Evolutionary conservation across 78 protist species (phyloP).

Genomic region (Dictyostelium firmibasis): DNA sequence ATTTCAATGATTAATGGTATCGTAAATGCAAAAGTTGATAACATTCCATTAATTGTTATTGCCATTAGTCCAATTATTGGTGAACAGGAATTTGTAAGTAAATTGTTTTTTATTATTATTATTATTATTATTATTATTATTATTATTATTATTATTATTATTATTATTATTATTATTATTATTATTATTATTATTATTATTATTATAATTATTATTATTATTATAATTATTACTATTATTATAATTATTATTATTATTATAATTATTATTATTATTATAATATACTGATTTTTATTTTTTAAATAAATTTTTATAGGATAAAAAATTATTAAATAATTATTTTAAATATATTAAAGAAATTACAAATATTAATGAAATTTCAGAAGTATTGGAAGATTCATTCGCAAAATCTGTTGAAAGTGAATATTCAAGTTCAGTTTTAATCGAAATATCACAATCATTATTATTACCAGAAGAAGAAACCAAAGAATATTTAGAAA

Average conservation of each 20-base stretch:
- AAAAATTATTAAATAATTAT: neutral
- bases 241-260: neutral
- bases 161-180: neutral
- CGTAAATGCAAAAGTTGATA: conserved; percentile 9
- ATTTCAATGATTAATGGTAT: neutral
- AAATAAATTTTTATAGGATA: neutral
- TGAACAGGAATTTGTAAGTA: neutral
- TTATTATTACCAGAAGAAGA: conserved; percentile 12
- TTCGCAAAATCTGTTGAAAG: neutral
- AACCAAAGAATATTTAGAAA: neutral
- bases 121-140: neutral
- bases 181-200: neutral
- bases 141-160: neutral
- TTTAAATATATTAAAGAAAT: neutral
- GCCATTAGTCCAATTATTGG: neutral
- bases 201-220: neutral
- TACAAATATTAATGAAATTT: neutral
- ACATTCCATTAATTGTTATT: conserved; percentile 29
- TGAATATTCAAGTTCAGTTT: neutral
- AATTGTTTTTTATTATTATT: neutral
- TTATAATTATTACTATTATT: neutral
- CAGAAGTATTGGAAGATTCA: neutral
- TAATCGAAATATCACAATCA: neutral
- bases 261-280: neutral
- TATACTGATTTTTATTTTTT: neutral